phyloP scores from a whole-genome alignment of 495 filamentous ascomycete genomes.

The Cladorrhinum samala region DNA sequence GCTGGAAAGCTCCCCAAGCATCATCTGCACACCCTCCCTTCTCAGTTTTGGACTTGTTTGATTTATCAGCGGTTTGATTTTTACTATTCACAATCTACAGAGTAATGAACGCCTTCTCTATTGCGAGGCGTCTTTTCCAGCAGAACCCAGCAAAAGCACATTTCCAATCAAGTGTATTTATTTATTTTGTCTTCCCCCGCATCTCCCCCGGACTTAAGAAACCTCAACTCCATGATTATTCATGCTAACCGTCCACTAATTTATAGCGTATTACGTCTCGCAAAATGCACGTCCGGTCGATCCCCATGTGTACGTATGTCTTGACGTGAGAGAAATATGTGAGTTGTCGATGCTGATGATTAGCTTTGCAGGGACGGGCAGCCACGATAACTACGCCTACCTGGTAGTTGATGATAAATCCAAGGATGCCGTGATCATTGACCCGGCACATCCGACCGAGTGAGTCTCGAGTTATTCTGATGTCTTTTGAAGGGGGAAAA shows the following conservation, averaged over 20 bases:
- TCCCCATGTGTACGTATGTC: conserved; percentile 89
- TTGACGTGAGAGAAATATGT: background rate
- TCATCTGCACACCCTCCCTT: too few species aligned
- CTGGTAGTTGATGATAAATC: conserved; percentile 86
- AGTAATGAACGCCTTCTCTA: conserved; percentile 31
- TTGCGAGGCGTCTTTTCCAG: conserved; percentile 18
- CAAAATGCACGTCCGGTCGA: conserved; percentile 91
- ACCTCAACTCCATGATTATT: background rate
- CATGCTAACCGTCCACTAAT: background rate
- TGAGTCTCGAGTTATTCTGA: conserved; percentile 39
- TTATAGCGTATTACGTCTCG: conserved; percentile 32
- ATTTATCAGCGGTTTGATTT: background rate
- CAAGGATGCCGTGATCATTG: conserved; percentile 85
- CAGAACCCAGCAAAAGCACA: background rate
- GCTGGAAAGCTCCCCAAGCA: too few species aligned
- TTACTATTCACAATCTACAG: conserved; percentile 1
- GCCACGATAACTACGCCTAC: conserved; percentile 93
- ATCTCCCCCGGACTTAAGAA: background rate
- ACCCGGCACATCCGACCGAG: conserved; percentile 91
- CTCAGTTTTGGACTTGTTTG: background rate
- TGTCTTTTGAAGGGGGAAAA: too few species aligned
- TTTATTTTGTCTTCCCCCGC: background rate
- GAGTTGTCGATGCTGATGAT: background rate
- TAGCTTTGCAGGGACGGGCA: conserved; percentile 96
- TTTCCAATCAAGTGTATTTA: background rate